Conservation (phyloP, 75 land plant species). For the Chamaecyparis obtusa region DNA sequence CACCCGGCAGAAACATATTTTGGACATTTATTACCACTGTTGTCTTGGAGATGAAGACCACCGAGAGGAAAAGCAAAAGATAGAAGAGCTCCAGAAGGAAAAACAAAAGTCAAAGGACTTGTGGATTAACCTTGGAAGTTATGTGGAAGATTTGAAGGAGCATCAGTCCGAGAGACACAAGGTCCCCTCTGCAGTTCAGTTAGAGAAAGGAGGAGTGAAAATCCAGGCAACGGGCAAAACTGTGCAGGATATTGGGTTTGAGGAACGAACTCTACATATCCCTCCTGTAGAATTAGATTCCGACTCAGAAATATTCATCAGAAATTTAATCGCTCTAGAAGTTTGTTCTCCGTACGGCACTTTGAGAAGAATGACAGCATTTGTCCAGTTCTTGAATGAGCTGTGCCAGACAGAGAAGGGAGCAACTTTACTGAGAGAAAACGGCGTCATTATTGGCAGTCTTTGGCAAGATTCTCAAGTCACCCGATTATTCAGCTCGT, state of each 20-base stretch:
- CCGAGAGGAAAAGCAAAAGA: too few relatives aligned
- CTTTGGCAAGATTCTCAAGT: too few relatives aligned
- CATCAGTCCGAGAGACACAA: not conserved
- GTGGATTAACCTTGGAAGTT: too few relatives aligned
- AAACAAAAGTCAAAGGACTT: too few relatives aligned
- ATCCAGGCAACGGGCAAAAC: not conserved
- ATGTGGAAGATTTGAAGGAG: too few relatives aligned
- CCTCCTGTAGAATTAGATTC: not conserved
- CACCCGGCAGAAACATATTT: too few relatives aligned
- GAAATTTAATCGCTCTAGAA: not conserved
- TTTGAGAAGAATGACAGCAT: not conserved
- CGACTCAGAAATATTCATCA: not conserved
- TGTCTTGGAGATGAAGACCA: too few relatives aligned
- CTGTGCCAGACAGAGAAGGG: not conserved
- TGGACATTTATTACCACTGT: too few relatives aligned
- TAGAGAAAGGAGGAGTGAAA: not conserved
- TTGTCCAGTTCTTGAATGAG: not conserved
- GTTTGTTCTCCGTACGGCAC: not conserved
- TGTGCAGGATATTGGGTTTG: not conserved
- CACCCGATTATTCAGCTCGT: too few relatives aligned
- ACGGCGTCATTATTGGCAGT: too few relatives aligned
- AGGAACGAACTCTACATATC: not conserved
- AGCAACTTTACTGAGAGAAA: not conserved
- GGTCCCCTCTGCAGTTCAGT: not conserved
- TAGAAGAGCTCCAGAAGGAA: too few relatives aligned